A percentile compares a stretch with the other conserved stretches of the same genome.
These are phyloP conservation scores for Leccinum barrowsii DNA, from an alignment of 768 basidiomycete species.

Conservation along the genomic window DNA sequence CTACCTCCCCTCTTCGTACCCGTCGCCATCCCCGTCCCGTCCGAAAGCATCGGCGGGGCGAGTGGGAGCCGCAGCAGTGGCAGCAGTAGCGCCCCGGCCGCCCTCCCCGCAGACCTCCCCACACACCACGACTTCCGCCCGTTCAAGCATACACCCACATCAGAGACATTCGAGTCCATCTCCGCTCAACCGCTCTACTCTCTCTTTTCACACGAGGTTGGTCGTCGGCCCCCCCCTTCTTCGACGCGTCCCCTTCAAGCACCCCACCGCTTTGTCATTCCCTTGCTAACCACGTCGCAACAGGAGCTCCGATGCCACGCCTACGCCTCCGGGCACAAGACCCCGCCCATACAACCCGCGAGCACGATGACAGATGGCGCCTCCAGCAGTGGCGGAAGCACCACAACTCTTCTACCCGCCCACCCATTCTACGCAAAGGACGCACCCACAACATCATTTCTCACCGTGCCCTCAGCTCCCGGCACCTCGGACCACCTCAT, in stretches of 20 bases:
- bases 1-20: conserved; percentile 55
- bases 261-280: background rate
- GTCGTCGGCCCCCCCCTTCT: conserved; percentile 21
- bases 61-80: background rate
- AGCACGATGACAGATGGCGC: conserved; percentile 1
- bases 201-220: conserved; percentile 42
- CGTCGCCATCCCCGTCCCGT: conserved; percentile 18
- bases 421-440: conserved; percentile 27
- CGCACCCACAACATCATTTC: conserved; percentile 20
- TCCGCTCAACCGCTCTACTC: conserved; percentile 35
- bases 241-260: background rate
- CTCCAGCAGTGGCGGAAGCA: background rate
- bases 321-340: conserved; percentile 37
- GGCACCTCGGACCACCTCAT: conserved; percentile 32
- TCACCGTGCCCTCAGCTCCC: conserved; percentile 6
- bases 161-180: conserved; percentile 37
- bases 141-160: conserved; percentile 11
- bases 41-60: background rate
- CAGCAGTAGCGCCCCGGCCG: conserved; percentile 1
- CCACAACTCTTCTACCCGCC: background rate
- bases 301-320: conserved; percentile 46
- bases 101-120: conserved; percentile 17
- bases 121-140: conserved; percentile 26
- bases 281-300: conserved; percentile 13
- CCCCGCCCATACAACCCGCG: conserved; percentile 4